Base-by-base conservation (phyloP, 805 yeast species). In the Yarrowia sp. region DNA sequence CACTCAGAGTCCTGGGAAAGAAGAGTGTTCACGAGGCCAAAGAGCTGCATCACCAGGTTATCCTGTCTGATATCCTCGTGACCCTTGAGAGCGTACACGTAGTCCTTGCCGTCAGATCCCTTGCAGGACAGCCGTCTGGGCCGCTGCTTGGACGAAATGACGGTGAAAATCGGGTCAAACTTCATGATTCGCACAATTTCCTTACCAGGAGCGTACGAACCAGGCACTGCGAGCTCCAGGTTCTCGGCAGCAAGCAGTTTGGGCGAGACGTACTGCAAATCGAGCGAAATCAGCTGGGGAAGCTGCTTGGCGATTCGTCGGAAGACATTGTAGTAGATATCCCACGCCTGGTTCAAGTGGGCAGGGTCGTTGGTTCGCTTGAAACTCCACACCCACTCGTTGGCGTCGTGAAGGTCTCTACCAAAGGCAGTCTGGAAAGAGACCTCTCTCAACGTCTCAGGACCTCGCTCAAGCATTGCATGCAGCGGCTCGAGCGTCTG, bases 21-120 rank as follows among this genome's bases (percentile, higher is more conserved):
- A 61, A 96, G 82, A 0, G 98, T 92, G 76, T 96, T 95, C 2
- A 95, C 98, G 75, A 95, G 82, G 0, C 98, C 98, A 78, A 95
- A 94, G 73, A 95, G 82, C 79, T 95, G 99, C 99, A 95, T 95
- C 36, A 94, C 99, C 77, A 96, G 83, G 75, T 92, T 91, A 80
- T 95, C 99, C 77, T 95, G 99, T 75, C 99, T 86, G 67, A 95
- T 91, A 82, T 95, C 99, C 80, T 95, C 99, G 76, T 95, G 98
- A 0, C 98, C 99, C 79, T 95, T 95, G 75, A 95, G 82, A 1
- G 83, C 80, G 78, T 87, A 96, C 73, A 86, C 90, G 76, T 96
- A 92, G 48, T 89, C 91, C 74, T 90, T 91, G 70, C 99, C 99
- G 78, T 95, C 97, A 74, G 91, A 89, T 11, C 98, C 99, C 71